A percentile compares a stretch with the other conserved stretches of the same genome.
Evolutionary conservation across 1,284 basidiomycete genomes (phyloP).

Genomic region (Exobasidium cylindrosporum): DNA sequence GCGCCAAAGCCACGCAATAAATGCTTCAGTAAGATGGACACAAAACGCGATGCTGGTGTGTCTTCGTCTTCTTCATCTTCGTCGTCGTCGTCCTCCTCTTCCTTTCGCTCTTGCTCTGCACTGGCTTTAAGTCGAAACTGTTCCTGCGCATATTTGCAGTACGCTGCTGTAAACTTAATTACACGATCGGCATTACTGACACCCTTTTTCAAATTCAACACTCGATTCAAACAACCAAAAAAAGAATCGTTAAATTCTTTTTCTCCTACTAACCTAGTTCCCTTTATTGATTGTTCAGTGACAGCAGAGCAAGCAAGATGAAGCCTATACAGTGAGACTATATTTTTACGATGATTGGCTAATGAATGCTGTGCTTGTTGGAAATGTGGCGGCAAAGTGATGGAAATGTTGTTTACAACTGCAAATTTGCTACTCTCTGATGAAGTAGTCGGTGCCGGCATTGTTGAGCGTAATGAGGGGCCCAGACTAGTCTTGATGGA

Average conservation of each 20-base stretch:
- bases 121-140: slow-evolving; percentile 34
- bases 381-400: slow-evolving; percentile 57
- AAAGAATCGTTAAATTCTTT: slow-evolving; percentile 69
- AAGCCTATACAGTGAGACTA: slow-evolving; percentile 78
- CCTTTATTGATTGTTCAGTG: slow-evolving; percentile 62
- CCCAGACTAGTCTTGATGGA: too few relatives aligned
- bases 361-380: slow-evolving; percentile 78
- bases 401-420: neutral
- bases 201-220: slow-evolving; percentile 80
- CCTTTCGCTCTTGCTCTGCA: slow-evolving; percentile 41
- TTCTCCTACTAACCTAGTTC: slow-evolving; percentile 71
- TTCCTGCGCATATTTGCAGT: slow-evolving; percentile 61
- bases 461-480: neutral
- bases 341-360: slow-evolving; percentile 88
- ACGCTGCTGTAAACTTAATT: slow-evolving; percentile 80
- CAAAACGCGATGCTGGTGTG: slow-evolving; percentile 71
- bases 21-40: slow-evolving; percentile 68
- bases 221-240: slow-evolving; percentile 65
- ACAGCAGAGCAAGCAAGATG: slow-evolving; percentile 68
- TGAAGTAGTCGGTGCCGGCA: neutral
- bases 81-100: slow-evolving; percentile 56
- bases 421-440: neutral
- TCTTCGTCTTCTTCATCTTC: slow-evolving; percentile 66
- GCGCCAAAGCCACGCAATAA: slow-evolving; percentile 78
- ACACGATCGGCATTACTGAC: slow-evolving; percentile 73